These are phyloP conservation scores for Ceratobasidium sp. DNA, from an alignment of 1,284 basidiomycete species.

Conservation along the genomic window DNA sequence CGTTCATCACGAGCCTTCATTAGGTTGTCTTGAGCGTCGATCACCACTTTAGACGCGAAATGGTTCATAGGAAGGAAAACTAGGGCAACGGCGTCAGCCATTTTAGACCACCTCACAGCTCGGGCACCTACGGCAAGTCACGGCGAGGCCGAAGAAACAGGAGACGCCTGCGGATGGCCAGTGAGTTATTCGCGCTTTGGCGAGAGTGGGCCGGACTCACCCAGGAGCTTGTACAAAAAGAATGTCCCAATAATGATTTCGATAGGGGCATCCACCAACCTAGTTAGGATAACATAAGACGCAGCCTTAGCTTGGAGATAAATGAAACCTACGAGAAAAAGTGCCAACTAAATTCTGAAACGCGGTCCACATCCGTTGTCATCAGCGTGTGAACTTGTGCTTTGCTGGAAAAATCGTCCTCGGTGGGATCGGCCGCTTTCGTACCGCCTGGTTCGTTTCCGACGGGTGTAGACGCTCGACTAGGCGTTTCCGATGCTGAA, in stretches of 20 bases:
- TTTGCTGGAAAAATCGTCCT: conserved; percentile 84
- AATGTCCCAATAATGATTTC: conserved; percentile 81
- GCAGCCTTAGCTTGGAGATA: background rate
- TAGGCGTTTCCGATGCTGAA: conserved; percentile 29
- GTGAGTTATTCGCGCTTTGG: background rate
- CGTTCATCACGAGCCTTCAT: conserved; percentile 93
- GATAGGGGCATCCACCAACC: conserved; percentile 75
- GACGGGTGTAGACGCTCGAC: conserved; percentile 46
- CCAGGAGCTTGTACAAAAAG: conserved; percentile 83
- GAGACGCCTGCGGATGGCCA: conserved; percentile 59
- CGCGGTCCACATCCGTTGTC: conserved; percentile 90
- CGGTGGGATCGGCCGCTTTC: conserved; percentile 51
- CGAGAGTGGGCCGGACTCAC: conserved; percentile 55
- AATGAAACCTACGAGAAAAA: conserved; percentile 64
- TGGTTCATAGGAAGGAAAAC: conserved; percentile 89
- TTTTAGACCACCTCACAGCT: background rate
- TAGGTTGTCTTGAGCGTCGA: conserved; percentile 82
- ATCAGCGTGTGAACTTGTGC: conserved; percentile 87
- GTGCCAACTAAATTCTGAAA: conserved; percentile 85
- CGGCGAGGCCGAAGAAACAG: conserved; percentile 80
- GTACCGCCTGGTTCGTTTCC: conserved; percentile 46
- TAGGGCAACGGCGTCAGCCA: conserved; percentile 34
- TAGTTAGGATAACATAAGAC: conserved; percentile 43
- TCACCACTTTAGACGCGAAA: conserved; percentile 82
- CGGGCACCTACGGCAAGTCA: conserved; percentile 62